phyloP scores from a whole-genome alignment of 2,329 filamentous ascomycete genomes.

The Zalaria sp. region DNA sequence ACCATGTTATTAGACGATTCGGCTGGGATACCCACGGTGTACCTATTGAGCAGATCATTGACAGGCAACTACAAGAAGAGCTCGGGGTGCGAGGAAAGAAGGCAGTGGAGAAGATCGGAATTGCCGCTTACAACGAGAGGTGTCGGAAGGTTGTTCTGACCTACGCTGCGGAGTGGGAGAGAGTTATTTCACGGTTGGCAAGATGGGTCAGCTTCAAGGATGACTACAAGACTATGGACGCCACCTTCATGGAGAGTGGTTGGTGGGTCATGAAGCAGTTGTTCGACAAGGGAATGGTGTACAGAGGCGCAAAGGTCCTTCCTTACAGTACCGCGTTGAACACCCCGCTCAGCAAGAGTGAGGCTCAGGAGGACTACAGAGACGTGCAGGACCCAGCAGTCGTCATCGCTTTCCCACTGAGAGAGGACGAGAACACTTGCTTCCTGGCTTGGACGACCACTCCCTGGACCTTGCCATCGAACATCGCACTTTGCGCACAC shows the following conservation, averaged over 20 bases:
- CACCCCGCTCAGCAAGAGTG: conserved; percentile 84
- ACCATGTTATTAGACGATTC: conserved; percentile 80
- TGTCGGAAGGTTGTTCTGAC: conserved; percentile 90
- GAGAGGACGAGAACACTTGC: conserved; percentile 56
- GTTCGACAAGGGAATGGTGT: conserved; percentile 79
- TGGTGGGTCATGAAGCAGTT: conserved; percentile 97
- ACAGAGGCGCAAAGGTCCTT: conserved; percentile 85
- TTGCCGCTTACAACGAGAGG: conserved; percentile 81
- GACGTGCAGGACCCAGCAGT: conserved; percentile 83
- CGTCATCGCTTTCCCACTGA: conserved; percentile 73
- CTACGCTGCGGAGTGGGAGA: conserved; percentile 73
- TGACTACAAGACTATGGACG: conserved; percentile 96
- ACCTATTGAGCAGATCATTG: conserved; percentile 93
- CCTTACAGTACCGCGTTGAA: conserved; percentile 86
- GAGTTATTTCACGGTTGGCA: conserved; percentile 75
- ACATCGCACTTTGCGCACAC: conserved; percentile 63
- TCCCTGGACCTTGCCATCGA: conserved; percentile 73
- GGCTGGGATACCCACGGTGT: conserved; percentile 94
- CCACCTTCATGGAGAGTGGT: conserved; percentile 86
- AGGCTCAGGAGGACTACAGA: conserved; percentile 89
- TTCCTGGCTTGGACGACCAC: conserved; percentile 85
- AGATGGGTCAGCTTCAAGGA: conserved; percentile 98
- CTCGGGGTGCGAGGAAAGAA: conserved; percentile 77
- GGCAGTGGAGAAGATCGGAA: conserved; percentile 72
- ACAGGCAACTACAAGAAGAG: conserved; percentile 54